Percentiles rank a stretch among this genome's conserved stretches.
These are phyloP conservation scores for Arthrobotrys sphaeroides DNA, from an alignment of 2,329 filamentous ascomycete genomes.

Conservation along the genomic window DNA sequence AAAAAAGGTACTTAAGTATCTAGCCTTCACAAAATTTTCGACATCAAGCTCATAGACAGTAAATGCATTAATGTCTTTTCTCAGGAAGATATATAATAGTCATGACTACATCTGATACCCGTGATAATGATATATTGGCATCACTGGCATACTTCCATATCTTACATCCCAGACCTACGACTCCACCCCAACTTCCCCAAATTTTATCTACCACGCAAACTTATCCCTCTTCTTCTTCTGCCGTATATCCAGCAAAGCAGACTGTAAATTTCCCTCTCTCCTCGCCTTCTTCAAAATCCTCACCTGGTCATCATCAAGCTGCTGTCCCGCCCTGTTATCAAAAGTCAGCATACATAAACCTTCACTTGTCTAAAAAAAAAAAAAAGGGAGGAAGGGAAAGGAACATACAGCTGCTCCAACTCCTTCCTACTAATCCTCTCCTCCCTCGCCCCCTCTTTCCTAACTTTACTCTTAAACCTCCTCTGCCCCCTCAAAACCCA, in stretches of 20 bases:
- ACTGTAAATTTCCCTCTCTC: conserved; percentile 85
- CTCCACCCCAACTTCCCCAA: background rate
- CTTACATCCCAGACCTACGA: conserved; percentile 2
- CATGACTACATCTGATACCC: too few relatives aligned
- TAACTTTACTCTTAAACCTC: conserved; percentile 58
- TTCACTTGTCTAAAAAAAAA: conserved; percentile 9
- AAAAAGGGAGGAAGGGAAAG: background rate
- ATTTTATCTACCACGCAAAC: conserved; percentile 62
- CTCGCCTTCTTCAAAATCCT: conserved; percentile 81
- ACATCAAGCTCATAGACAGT: too few relatives aligned
- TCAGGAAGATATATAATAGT: too few relatives aligned
- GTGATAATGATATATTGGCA: too few relatives aligned
- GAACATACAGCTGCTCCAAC: conserved; percentile 70
- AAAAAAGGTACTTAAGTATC: too few relatives aligned
- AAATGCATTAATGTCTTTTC: too few relatives aligned
- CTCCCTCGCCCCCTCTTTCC: conserved; percentile 78
- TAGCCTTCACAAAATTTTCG: too few relatives aligned
- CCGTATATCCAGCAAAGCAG: conserved; percentile 83
- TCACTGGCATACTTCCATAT: too few relatives aligned
- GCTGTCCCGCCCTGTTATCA: conserved; percentile 69
- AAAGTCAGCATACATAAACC: conserved; percentile 26
- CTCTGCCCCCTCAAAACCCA: conserved; percentile 57
- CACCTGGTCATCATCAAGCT: conserved; percentile 85
- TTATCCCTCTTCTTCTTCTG: conserved; percentile 87
- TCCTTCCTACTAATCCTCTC: conserved; percentile 88